Evolutionary conservation across 2,329 filamentous ascomycete species (phyloP), one percentile per base, ranked within the genome.

Genomic region (Talaromyces amestolkiae): DNA sequence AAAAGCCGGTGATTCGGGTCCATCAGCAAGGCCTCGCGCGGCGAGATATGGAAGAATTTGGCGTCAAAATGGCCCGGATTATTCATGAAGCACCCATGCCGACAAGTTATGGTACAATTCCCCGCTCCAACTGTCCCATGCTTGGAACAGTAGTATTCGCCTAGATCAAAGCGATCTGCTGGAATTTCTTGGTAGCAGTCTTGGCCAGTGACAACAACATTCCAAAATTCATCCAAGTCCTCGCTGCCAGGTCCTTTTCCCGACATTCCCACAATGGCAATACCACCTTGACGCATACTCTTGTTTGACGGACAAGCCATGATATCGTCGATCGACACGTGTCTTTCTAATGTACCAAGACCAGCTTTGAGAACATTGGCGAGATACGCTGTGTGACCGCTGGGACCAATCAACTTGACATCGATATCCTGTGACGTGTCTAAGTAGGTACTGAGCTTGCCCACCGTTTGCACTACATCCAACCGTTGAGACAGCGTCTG

Each of bases 1-100:
- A 89, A 88, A 69, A 92, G 82, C 72, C 91, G 85, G 74, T 91
- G 90, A 86, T 91, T 91, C 0, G 91, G 91, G 74, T 93, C 90
- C 2, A 89, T 92, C 74, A 92, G 89, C 63, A 86, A 85, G 35
- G 90, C 91, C 77, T 93, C 90, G 70, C 89, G 86, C 11, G 90
- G 89, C 35, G 89, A 92, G 67, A 79, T 76, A 59, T 78, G 73
- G 71, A 80, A 80, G 68, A 80, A 78, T 0, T 66, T 63, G 4
- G 73, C 67, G 67, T 79, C 77, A 51, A 79, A 79, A 6, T 71
- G 37, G 2, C 72, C 75, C 0, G 77, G 76, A n/a, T 41, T 41
- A 5, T 41, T 41, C 2, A 41, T 41, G 17, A 41, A 41, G 39
- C 39, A 41, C 5, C 39, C 39, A 41, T 41, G 39, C 15, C 39